Evolutionary conservation across 805 yeast genomes (phyloP).

Genomic region (Saccharomyces jurei): DNA sequence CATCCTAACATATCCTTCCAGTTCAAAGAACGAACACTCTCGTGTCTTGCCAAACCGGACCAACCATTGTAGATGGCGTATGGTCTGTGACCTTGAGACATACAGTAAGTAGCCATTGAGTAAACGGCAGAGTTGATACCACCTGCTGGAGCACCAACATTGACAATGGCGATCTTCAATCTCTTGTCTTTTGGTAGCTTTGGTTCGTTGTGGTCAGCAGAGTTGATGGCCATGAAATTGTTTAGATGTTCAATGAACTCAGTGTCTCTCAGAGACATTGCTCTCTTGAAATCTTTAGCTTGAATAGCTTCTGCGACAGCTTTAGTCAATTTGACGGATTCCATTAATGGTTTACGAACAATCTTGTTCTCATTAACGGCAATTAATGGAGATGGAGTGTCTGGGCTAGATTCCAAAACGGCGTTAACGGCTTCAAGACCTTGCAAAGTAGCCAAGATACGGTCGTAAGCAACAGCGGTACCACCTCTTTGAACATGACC

Average conservation of each 20-base stretch:
- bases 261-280: slow-evolving; percentile 63
- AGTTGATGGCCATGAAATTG: slow-evolving; percentile 57
- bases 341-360: slow-evolving; percentile 58
- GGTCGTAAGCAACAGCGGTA: slow-evolving; percentile 66
- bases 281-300: slow-evolving; percentile 56
- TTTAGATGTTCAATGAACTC: slow-evolving; percentile 57
- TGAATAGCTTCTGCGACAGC: slow-evolving; percentile 65
- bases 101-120: slow-evolving; percentile 65
- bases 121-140: slow-evolving; percentile 73
- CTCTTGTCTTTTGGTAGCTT: slow-evolving; percentile 44
- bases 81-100: slow-evolving; percentile 66
- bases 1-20: slow-evolving; percentile 71
- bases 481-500: slow-evolving; percentile 86
- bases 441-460: slow-evolving; percentile 66
- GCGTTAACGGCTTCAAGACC: slow-evolving; percentile 80
- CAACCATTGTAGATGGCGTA: slow-evolving; percentile 71
- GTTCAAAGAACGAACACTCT: slow-evolving; percentile 46
- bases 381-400: slow-evolving; percentile 73
- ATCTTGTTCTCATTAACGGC: slow-evolving; percentile 66
- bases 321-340: slow-evolving; percentile 64
- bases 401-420: slow-evolving; percentile 57
- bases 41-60: slow-evolving; percentile 59
- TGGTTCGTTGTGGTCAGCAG: slow-evolving; percentile 63
- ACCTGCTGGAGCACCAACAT: slow-evolving; percentile 76
- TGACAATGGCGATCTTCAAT: slow-evolving; percentile 59